These are phyloP conservation scores for Calonectria pteridis DNA, from an alignment of 2,329 filamentous ascomycete genomes.

Conservation along the genomic window DNA sequence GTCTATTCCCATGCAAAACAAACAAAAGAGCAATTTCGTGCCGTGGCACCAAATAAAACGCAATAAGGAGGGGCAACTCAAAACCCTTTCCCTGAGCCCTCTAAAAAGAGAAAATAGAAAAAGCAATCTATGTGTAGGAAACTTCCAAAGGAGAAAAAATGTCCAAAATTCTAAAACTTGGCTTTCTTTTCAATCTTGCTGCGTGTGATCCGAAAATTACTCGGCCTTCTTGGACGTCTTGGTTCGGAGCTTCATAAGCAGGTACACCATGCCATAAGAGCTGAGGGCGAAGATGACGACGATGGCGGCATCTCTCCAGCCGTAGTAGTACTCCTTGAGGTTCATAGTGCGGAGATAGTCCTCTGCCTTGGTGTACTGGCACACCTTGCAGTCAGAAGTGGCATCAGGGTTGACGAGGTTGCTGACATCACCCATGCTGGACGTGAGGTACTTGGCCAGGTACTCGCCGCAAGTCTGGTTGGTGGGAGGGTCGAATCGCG, in stretches of 20 bases:
- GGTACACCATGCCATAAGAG: conserved; percentile 63
- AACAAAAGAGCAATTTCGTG: conserved; percentile 14
- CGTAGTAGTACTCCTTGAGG: conserved; percentile 70
- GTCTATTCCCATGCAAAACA: background rate
- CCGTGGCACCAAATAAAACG: background rate
- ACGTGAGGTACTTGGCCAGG: conserved; percentile 61
- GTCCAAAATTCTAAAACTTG: background rate
- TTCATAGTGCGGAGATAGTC: conserved; percentile 73
- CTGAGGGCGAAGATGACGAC: conserved; percentile 67
- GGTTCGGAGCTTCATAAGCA: conserved; percentile 62
- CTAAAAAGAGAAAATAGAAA: background rate
- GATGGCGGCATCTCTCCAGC: conserved; percentile 75
- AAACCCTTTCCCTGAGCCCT: background rate
- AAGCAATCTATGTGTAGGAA: conserved; percentile 1
- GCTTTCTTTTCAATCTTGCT: background rate
- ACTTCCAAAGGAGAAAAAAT: background rate
- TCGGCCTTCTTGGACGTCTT: conserved; percentile 62
- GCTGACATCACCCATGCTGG: conserved; percentile 58
- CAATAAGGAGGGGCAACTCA: background rate
- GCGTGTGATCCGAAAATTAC: conserved; percentile 20
- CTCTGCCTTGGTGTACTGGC: conserved; percentile 67
- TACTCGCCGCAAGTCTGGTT: conserved; percentile 70
- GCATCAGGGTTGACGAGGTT: conserved; percentile 73
- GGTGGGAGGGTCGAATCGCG: conserved; percentile 62
- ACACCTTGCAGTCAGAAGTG: conserved; percentile 68